Evolutionary conservation across 768 basidiomycete species (phyloP).

Genomic region (Kwoniella bestiolae): DNA sequence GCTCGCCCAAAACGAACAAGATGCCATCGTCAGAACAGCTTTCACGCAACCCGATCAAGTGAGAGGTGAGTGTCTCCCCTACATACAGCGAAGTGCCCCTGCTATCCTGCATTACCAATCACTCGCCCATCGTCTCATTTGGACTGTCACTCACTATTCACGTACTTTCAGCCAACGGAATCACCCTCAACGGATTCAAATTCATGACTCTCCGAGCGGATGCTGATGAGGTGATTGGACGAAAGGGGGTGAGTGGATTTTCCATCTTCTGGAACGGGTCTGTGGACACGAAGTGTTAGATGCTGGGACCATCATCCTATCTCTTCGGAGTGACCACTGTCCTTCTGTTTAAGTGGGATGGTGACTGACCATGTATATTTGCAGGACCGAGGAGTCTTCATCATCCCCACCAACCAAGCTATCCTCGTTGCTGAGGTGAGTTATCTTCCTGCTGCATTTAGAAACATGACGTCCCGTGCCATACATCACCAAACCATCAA

Average conservation of each 20-base stretch:
- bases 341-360: neutral
- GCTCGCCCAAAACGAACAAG: conserved; percentile 71
- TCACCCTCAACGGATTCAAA: conserved; percentile 72
- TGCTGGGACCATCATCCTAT: too few relatives aligned
- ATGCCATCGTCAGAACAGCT: conserved; percentile 61
- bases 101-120: neutral
- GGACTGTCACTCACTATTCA: too few relatives aligned
- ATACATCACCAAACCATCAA: too few relatives aligned
- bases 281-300: too few relatives aligned
- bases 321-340: too few relatives aligned
- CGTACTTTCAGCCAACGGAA: conserved; percentile 64
- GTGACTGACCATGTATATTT: neutral
- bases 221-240: conserved; percentile 69
- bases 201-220: conserved; percentile 69
- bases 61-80: conserved; percentile 57
- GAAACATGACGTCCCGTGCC: too few relatives aligned
- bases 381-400: conserved; percentile 72
- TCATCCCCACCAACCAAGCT: conserved; percentile 84
- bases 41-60: conserved; percentile 60
- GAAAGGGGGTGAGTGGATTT: conserved; percentile 69
- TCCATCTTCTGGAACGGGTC: too few relatives aligned
- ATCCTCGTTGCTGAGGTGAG: conserved; percentile 70
- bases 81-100: neutral
- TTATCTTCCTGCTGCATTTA: too few relatives aligned
- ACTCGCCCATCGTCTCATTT: neutral